phyloP scores from a whole-genome alignment of 495 filamentous ascomycete genomes.

The Penicillium taxi region DNA sequence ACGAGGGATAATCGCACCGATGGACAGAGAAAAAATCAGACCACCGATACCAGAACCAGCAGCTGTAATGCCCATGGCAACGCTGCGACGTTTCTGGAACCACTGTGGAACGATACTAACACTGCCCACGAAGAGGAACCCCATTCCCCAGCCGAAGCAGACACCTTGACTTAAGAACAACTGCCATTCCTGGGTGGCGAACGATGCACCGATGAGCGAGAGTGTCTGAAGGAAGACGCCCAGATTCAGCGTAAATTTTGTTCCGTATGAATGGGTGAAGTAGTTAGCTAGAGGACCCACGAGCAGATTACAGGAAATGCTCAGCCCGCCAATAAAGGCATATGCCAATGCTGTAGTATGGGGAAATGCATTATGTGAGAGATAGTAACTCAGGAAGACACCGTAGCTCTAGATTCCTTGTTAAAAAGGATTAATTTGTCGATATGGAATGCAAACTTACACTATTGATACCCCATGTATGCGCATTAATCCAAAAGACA shows the following conservation, averaged over 20 bases:
- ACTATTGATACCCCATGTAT: constrained; percentile 49
- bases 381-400: constrained; percentile 66
- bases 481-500: constrained; percentile 46
- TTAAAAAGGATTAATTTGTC: constrained; percentile 4
- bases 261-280: constrained; percentile 46
- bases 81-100: constrained; percentile 60
- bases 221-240: constrained; percentile 53
- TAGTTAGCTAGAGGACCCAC: constrained; percentile 58
- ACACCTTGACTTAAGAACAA: constrained; percentile 70
- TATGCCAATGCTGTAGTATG: constrained; percentile 52
- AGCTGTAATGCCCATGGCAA: constrained; percentile 67
- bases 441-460: constrained; percentile 26
- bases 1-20: constrained; percentile 48
- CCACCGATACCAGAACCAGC: constrained; percentile 72
- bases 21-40: constrained; percentile 48
- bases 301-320: constrained; percentile 55
- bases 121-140: constrained; percentile 66
- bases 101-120: constrained; percentile 70
- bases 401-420: constrained; percentile 48
- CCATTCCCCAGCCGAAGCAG: constrained; percentile 67
- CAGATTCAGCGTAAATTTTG: constrained; percentile 47
- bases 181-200: constrained; percentile 62
- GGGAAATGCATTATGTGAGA: constrained; percentile 50
- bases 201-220: constrained; percentile 58
- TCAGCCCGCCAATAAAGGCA: constrained; percentile 68